phyloP scores from a whole-genome alignment of 768 basidiomycete species.

The Leccinum variicolor region DNA sequence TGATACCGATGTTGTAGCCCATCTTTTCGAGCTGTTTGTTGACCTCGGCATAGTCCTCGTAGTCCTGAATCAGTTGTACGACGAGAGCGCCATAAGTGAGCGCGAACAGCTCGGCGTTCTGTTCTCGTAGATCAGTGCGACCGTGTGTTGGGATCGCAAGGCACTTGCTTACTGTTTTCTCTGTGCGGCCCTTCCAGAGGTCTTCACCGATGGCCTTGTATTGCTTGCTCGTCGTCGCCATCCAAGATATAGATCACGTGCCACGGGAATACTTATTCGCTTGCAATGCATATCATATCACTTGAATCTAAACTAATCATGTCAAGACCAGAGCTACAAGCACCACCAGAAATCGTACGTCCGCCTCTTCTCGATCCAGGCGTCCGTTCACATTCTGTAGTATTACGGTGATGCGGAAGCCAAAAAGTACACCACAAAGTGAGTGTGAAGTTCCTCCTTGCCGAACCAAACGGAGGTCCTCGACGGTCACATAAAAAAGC shows the following conservation, averaged over 20 bases:
- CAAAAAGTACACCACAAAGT: constrained; percentile 97
- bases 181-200: constrained; percentile 90
- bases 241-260: constrained; percentile 33
- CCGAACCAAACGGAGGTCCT: neutral
- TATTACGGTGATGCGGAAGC: constrained; percentile 97
- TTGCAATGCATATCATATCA: neutral
- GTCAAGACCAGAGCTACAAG: constrained; percentile 86
- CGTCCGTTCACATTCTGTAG: constrained; percentile 38
- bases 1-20: constrained; percentile 97
- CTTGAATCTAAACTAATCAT: constrained; percentile 36
- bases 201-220: constrained; percentile 92
- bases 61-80: constrained; percentile 97
- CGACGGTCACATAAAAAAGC: constrained; percentile 48
- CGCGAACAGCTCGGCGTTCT: constrained; percentile 98
- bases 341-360: constrained; percentile 85
- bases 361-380: neutral
- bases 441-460: constrained; percentile 19
- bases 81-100: constrained; percentile 97
- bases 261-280: neutral
- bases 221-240: constrained; percentile 77
- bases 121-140: constrained; percentile 18
- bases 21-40: constrained; percentile 98
- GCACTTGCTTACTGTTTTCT: constrained; percentile 77
- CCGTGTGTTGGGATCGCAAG: constrained; percentile 10
- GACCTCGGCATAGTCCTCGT: constrained; percentile 94